These are phyloP conservation scores for Collybia sp. DNA, from an alignment of 768 basidiomycete species.

Conservation along the genomic window DNA sequence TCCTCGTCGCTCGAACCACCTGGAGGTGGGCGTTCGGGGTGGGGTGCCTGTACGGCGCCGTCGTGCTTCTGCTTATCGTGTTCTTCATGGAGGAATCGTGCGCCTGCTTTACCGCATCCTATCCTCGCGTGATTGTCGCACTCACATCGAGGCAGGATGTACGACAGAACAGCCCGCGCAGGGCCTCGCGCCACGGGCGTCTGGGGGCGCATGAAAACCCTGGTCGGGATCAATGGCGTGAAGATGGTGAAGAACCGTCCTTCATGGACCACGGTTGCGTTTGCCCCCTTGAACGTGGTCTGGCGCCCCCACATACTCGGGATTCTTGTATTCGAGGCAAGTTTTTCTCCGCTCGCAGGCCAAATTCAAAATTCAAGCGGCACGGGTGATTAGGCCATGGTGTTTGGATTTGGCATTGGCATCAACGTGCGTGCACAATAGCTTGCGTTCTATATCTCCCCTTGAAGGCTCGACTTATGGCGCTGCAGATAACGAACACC, in stretches of 20 bases:
- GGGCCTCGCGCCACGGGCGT: constrained; percentile 28
- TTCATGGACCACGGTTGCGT: constrained; percentile 31
- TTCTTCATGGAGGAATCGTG: constrained; percentile 57
- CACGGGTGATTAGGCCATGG: no score
- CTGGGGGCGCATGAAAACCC: constrained; percentile 43
- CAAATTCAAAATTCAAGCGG: not conserved
- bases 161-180: constrained; percentile 43
- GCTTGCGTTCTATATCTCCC: not conserved
- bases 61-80: constrained; percentile 36
- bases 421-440: constrained; percentile 30
- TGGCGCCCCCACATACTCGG: constrained; percentile 44
- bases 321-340: constrained; percentile 35
- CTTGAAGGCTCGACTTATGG: constrained; percentile 10
- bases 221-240: constrained; percentile 47
- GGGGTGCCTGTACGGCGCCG: constrained; percentile 50
- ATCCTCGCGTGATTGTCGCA: not conserved
- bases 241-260: constrained; percentile 39
- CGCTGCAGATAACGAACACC: constrained; percentile 27
- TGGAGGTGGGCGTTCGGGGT: constrained; percentile 69
- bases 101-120: constrained; percentile 12
- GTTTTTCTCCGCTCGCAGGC: constrained; percentile 1
- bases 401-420: constrained; percentile 28
- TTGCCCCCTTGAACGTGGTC: constrained; percentile 32
- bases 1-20: constrained; percentile 51
- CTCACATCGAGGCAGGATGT: constrained; percentile 28